These are phyloP conservation scores for Primulina tabacum DNA, from an alignment of 257 asterid species.

Conservation along the genomic window DNA sequence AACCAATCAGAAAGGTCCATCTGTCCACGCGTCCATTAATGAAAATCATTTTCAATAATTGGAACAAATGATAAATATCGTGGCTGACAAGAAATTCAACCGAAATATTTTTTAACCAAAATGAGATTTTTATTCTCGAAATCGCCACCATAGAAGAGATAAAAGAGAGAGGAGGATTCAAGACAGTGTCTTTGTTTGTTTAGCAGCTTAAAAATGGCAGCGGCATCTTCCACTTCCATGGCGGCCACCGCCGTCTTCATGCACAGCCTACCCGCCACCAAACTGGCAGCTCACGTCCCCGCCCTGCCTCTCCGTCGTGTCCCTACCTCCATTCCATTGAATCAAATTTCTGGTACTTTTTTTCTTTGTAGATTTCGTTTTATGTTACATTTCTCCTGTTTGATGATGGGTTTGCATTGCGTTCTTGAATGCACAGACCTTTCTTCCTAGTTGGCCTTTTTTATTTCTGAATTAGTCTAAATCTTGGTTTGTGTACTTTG, in stretches of 20 bases:
- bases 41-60: slow-evolving; percentile 22
- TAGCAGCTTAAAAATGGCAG: slow-evolving; percentile 45
- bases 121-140: slow-evolving; percentile 1
- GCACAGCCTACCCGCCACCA: slow-evolving; percentile 30
- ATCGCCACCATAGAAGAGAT: slow-evolving; percentile 25
- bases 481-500: slow-evolving; percentile 15
- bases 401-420: slow-evolving; percentile 5
- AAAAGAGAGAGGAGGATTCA: slow-evolving; percentile 41
- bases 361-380: background rate
- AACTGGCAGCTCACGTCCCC: slow-evolving; percentile 29
- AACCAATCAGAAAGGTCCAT: slow-evolving; percentile 50
- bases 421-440: background rate
- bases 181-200: slow-evolving; percentile 2
- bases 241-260: slow-evolving; percentile 50
- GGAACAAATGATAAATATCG: slow-evolving; percentile 20
- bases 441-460: background rate
- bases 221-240: slow-evolving; percentile 53
- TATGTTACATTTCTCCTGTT: background rate
- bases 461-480: background rate
- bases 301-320: slow-evolving; percentile 39
- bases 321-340: slow-evolving; percentile 31
- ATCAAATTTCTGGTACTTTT: slow-evolving; percentile 32
- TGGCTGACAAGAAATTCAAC: slow-evolving; percentile 38
- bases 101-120: slow-evolving; percentile 15
- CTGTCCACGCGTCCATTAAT: slow-evolving; percentile 51